phyloP scores from a whole-genome alignment of 176 grass and related monocot species.

The Guadua angustifolia region DNA sequence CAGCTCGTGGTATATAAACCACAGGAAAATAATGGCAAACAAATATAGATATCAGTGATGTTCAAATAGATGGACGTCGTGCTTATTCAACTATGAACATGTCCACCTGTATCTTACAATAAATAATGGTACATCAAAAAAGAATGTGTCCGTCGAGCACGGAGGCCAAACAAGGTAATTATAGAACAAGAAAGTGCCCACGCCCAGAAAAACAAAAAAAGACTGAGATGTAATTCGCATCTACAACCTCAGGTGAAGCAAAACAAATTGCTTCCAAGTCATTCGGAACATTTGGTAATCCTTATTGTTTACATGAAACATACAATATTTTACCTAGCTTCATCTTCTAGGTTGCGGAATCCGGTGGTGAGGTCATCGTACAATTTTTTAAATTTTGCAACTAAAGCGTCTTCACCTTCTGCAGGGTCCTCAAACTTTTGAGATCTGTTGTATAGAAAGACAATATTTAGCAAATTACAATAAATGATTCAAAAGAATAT shows the following conservation, averaged over 20 bases:
- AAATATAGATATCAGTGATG: conserved; percentile 5
- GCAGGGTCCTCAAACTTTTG: conserved; percentile 95
- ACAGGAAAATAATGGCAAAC: background rate
- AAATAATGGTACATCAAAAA: conserved; percentile 49
- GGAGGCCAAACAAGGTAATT: conserved; percentile 36
- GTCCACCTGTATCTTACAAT: conserved; percentile 53
- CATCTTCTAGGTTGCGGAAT: conserved; percentile 94
- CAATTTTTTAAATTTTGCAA: conserved; percentile 79
- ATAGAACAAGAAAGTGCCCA: background rate
- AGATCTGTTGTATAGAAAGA: conserved; percentile 47
- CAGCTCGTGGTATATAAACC: no score
- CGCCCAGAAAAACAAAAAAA: background rate
- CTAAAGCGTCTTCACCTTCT: conserved; percentile 71
- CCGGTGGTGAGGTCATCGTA: conserved; percentile 76
- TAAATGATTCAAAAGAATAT: background rate
- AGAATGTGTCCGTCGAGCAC: conserved; percentile 28
- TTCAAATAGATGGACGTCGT: conserved; percentile 36
- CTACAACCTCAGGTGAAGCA: conserved; percentile 47
- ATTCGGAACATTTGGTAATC: conserved; percentile 33
- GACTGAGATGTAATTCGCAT: conserved; percentile 44
- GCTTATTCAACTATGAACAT: conserved; percentile 51
- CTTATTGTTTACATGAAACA: conserved; percentile 45
- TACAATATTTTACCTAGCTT: conserved; percentile 63
- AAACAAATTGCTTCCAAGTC: conserved; percentile 44
- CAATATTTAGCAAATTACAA: background rate